A percentile compares a stretch with the other conserved stretches of the same genome.
phyloP scores from a whole-genome alignment of 1,284 basidiomycete species.

The Ceratobasidium sp. region DNA sequence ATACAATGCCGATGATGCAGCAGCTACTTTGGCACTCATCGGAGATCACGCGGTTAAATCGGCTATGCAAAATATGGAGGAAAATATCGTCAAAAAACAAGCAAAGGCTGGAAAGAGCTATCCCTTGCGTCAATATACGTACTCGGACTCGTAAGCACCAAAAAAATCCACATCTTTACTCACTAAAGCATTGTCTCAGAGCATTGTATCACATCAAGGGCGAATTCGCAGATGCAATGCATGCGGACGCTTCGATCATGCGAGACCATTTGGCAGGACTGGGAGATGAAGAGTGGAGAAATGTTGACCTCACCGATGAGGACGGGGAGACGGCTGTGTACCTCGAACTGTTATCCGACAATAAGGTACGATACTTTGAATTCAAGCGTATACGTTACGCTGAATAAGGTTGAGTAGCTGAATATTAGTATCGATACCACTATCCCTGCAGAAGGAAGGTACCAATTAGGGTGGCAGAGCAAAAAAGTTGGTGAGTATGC shows the following conservation, averaged over 20 bases:
- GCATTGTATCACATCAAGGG: conserved; percentile 64
- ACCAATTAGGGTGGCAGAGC: conserved; percentile 76
- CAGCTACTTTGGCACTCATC: conserved; percentile 61
- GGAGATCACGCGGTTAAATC: conserved; percentile 61
- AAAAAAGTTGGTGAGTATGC: conserved; percentile 73
- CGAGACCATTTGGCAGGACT: conserved; percentile 60
- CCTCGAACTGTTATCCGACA: conserved; percentile 72
- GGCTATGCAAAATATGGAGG: conserved; percentile 54
- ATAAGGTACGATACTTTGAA: conserved; percentile 57
- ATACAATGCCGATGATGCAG: conserved; percentile 67
- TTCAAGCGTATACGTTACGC: background rate
- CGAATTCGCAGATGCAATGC: conserved; percentile 68
- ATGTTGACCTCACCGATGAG: conserved; percentile 28
- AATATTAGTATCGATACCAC: conserved; percentile 71
- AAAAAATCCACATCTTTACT: background rate
- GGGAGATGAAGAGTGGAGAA: conserved; percentile 57
- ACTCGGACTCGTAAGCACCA: conserved; percentile 42
- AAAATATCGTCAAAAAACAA: conserved; percentile 44
- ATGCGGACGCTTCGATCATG: conserved; percentile 66
- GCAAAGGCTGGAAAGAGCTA: conserved; percentile 19
- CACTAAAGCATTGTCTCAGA: conserved; percentile 25
- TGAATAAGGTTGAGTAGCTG: conserved; percentile 55
- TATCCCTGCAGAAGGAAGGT: conserved; percentile 61
- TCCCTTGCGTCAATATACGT: conserved; percentile 37
- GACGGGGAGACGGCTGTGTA: conserved; percentile 79